Evolutionary conservation across 2,329 filamentous ascomycete species (phyloP).

Genomic region (Fonsecaea erecta): DNA sequence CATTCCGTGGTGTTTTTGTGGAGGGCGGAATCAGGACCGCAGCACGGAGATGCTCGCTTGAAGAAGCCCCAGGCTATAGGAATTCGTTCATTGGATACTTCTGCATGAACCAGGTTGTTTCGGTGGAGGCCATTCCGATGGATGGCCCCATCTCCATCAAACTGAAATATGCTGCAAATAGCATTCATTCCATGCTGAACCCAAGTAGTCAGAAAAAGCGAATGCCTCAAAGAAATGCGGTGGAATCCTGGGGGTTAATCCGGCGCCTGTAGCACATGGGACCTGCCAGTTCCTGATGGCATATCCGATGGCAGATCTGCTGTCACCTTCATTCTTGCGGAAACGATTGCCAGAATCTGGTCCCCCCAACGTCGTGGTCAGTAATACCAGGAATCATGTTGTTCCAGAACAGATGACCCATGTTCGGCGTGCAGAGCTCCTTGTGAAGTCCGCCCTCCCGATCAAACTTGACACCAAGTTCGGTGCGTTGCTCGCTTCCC

Average conservation of each 20-base stretch:
- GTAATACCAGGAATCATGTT: constrained; percentile 30
- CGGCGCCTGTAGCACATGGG: neutral
- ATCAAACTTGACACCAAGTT: constrained; percentile 27
- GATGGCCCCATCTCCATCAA: neutral
- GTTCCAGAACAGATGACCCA: constrained; percentile 31
- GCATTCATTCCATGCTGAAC: neutral
- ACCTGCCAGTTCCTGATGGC: neutral
- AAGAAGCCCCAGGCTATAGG: neutral
- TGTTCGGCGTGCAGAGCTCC: constrained; percentile 18
- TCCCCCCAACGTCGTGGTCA: constrained; percentile 25
- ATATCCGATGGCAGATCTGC: constrained; percentile 1
- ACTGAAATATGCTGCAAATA: neutral
- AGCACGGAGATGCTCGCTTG: neutral
- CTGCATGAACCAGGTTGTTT: neutral
- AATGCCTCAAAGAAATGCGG: neutral
- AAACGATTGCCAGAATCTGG: constrained; percentile 20
- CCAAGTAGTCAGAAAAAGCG: neutral
- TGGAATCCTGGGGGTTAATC: too few relatives aligned
- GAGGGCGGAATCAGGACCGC: constrained; percentile 24
- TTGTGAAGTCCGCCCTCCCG: constrained; percentile 19
- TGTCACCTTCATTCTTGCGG: constrained; percentile 10
- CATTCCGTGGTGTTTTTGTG: constrained; percentile 8
- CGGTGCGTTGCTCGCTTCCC: constrained; percentile 24
- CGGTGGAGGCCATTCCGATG: neutral
- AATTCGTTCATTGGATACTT: neutral